Evolutionary conservation across 768 basidiomycete species (phyloP).

Genomic region (Fomitopsis serialis): DNA sequence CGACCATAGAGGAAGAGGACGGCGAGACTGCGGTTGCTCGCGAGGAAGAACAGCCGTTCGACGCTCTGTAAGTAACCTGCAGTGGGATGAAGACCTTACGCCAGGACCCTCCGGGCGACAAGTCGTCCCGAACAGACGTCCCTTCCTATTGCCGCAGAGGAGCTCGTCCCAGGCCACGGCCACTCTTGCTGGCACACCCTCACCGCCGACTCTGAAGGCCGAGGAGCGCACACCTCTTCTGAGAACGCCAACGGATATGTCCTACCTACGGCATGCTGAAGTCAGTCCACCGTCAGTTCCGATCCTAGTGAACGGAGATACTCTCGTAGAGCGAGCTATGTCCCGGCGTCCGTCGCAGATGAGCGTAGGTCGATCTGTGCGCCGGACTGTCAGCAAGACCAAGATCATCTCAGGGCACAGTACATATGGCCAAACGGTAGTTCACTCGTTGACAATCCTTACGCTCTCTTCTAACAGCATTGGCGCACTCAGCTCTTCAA

Average conservation of each 20-base stretch:
- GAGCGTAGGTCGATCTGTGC: constrained; percentile 11
- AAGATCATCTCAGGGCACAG: constrained; percentile 42
- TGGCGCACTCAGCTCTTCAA: constrained; percentile 71
- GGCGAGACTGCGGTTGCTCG: constrained; percentile 6
- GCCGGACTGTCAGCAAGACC: constrained; percentile 12
- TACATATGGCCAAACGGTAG: constrained; percentile 69
- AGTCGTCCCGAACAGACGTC: not conserved
- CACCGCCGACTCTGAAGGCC: constrained; percentile 2
- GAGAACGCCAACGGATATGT: constrained; percentile 6
- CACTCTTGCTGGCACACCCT: not conserved
- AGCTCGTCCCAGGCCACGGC: not conserved
- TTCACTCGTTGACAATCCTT: constrained; percentile 13
- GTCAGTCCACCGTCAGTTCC: no score
- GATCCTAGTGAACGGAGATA: not conserved
- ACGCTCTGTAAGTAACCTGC: constrained; percentile 18
- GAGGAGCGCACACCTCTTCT: constrained; percentile 20
- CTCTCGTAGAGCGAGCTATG: not conserved
- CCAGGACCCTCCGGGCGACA: constrained; percentile 8
- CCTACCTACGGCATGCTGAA: not conserved
- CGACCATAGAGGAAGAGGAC: constrained; percentile 12
- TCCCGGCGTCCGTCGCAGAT: constrained; percentile 9
- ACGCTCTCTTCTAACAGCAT: not conserved
- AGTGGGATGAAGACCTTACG: constrained; percentile 24
- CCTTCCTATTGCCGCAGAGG: not conserved
- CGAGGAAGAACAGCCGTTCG: constrained; percentile 8